Evolutionary conservation across 495 filamentous ascomycete genomes (phyloP), one percentile per base, ranked within the genome.

Genomic region (Staphylotrichum longicolle): DNA sequence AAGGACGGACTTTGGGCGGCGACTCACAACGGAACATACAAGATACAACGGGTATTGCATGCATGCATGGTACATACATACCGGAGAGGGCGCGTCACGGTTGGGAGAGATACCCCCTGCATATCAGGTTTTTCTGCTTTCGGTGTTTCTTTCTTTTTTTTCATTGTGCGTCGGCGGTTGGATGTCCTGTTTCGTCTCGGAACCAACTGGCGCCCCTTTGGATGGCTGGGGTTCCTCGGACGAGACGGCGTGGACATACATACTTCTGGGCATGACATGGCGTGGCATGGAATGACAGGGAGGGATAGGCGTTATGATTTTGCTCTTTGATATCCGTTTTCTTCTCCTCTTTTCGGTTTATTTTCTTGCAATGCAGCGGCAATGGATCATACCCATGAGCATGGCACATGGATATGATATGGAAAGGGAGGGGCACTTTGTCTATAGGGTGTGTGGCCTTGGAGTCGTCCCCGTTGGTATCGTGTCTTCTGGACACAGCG

Each of bases 91-190:
- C 48, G 41, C 34, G 49, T 30, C 40, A 27, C 30, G 57, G 48
- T 53, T 60, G 57, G 57, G 48, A 60, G 48, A 60, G 57, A 59
- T 59, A 59, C 57, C 57, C 37, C 57, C 57, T 59, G 35, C 45
- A 59, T 59, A 47, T 47, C n/a, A 41, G n/a, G 50, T 7, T 48
- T 47, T 42, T 39, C 14, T 60, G 32, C 10, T 60, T 40, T 54
- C 40, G 7, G 7, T 40, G 1, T 54, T 37, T 37, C 34, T n/a
- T 12, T 46, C 37, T 53, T 9, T 53, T 39, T 12, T 30, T 35
- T 44, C 40, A 15, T 6, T 27, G 20, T 0, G 20, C 20, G 20
- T 27, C 1, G 20, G 20, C 20, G 0, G 0, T 1, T 27, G 20
- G 20, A 27, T 27, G 20, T 27, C 20, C 37, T 3, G 37, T 6